Base-by-base conservation (phyloP, 257 asterid genomes). In the Plectranthus barbatus region DNA sequence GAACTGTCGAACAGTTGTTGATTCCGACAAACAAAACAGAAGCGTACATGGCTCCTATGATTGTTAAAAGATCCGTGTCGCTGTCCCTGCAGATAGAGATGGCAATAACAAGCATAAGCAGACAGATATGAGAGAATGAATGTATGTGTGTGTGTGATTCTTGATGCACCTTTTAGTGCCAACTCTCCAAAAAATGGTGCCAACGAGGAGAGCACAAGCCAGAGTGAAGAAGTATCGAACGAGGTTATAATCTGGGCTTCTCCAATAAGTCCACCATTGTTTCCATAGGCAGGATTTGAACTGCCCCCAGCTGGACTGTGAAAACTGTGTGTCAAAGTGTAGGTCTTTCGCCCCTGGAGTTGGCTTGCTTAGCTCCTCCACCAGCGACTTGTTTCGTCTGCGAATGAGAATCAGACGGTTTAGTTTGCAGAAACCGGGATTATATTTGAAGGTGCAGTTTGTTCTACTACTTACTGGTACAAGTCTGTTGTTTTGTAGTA, bases 201-300 rank as follows among this genome's bases (percentile, higher is more conserved):
- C 95, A 7, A 86, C 73, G 45, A 91, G 50, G 29, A 88, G 87
- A 1, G 98, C 94, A 37, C 86, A 83, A 21, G 77, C 82, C 49
- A 88, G 58, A 15, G 86, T 86, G 86, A 81, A 84, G 79, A 84
- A 82, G 76, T 64, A 76, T 64, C 98, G 62, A 2, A 87, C 98
- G 47, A 86, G 95, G 68, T 88, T 91, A 72, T 91, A 88, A 60
- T 88, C 93, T 0, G 98, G 95, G 60, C 96, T 91, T 78, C 96
- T 74, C 96, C 95, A 88, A 21, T 88, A 86, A 64, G 95, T 84
- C 84, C 85, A 79, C 92, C 95, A 81, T 66, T 88, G 95, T 49
- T 91, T 91, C 96, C 84, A 86, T 0, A 91, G 62, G 81, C 90
- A 86, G 11, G 74, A 77, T 48, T 76, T 75, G 68, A 84, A 88